Percentiles rank a stretch among this genome's conserved stretches.
Evolutionary conservation across 2,329 filamentous ascomycete species (phyloP).

Genomic region (Aspergillus unguis): DNA sequence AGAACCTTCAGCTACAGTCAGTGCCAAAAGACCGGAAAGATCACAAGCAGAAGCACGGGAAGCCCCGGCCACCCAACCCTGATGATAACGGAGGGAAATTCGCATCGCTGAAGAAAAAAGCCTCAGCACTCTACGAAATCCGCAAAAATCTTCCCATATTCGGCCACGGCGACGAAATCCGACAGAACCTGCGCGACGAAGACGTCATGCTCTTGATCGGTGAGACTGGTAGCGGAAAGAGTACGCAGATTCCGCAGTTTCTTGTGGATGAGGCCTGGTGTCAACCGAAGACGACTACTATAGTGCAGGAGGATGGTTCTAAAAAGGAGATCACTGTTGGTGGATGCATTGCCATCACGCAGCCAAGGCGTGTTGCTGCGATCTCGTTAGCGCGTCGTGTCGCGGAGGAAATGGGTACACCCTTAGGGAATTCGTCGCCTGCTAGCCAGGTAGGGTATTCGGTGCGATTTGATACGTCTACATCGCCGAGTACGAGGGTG

Average conservation of each 20-base stretch:
- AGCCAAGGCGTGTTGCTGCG: conserved; percentile 88
- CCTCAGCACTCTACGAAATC: conserved; percentile 46
- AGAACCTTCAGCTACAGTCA: neutral
- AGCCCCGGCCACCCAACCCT: neutral
- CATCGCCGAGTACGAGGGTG: conserved; percentile 76
- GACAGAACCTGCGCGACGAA: conserved; percentile 58
- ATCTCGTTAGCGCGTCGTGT: conserved; percentile 87
- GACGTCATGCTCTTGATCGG: conserved; percentile 82
- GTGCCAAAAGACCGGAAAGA: conserved; percentile 5
- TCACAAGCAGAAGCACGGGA: conserved; percentile 14
- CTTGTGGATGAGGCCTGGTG: conserved; percentile 79
- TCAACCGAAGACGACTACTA: conserved; percentile 53
- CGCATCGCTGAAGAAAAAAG: conserved; percentile 41
- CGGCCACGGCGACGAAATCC: conserved; percentile 68
- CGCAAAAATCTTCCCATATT: conserved; percentile 78
- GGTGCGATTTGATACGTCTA: conserved; percentile 86
- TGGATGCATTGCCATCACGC: conserved; percentile 86
- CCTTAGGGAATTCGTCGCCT: conserved; percentile 57
- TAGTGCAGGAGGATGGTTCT: conserved; percentile 33
- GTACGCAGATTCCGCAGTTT: conserved; percentile 93
- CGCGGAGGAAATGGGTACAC: conserved; percentile 72
- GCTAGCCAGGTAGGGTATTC: conserved; percentile 78
- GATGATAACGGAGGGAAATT: conserved; percentile 24
- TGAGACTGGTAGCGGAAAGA: conserved; percentile 95
- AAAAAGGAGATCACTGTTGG: conserved; percentile 56